Evolutionary conservation across 2,329 filamentous ascomycete species (phyloP), one percentile per base, ranked within the genome.

Genomic region (Fusarium proliferatum): DNA sequence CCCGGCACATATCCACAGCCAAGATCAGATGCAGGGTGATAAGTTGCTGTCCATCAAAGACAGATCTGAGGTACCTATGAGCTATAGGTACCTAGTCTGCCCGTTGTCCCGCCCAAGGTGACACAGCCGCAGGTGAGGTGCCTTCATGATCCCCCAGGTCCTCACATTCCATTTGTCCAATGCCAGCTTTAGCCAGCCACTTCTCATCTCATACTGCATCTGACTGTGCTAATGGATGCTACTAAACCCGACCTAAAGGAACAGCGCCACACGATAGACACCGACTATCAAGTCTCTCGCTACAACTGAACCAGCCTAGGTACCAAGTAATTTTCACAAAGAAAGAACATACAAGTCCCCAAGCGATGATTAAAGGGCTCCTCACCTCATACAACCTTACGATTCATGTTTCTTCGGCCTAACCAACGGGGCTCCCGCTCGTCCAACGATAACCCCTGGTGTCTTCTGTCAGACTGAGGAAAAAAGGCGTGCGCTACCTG

Each of bases 401-500:
- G 45, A 61, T 61, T 57, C 57, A 68, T 68, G 56, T 39, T 51
- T 28, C n/a, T 49, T 49, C 30, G 26, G 38, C 26, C 28, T 33
- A 49, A 43, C 30, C 19, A 36, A 52, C 33, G 59, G 59, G 45
- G 36, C 59, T 17, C 38, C 65, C 23, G 51, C 60, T 60, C 61
- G 64, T 72, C 66, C 59, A 69, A 69, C 65, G 55, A 52, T 56
- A 43, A 71, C 68, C 61, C 72, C 60, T 53, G 61, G 46, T 68
- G 60, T 46, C 61, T 64, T 61, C 52, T 59, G 39, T 56, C 59
- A 58, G 61, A 58, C 56, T 66, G 53, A 28, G 38, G 66, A 56
- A 42, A 56, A 55, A 65, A 53, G 64, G 63, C 61, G 48, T 69
- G 52, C 62, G 73, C 66, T 65, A 48, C 76, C 53, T 78, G 73